phyloP scores from a whole-genome alignment of 1,139 yeast species.

The Martiniozyma asiatica region DNA sequence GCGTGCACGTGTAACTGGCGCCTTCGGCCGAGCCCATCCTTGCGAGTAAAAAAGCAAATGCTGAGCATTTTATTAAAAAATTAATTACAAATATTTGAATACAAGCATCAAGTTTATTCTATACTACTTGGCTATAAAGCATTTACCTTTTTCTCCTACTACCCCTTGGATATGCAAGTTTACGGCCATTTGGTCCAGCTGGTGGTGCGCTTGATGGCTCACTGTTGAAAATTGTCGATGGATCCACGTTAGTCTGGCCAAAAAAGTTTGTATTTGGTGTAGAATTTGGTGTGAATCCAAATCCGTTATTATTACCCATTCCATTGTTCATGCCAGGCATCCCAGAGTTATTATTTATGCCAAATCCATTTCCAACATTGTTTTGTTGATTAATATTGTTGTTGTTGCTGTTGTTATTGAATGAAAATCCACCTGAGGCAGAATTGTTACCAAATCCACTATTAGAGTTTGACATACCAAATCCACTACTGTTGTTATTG shows the following conservation, averaged over 20 bases:
- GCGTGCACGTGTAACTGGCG: too few species aligned
- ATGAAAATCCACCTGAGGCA: conserved; percentile 2
- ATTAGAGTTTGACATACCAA: conserved; percentile 1
- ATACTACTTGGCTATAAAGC: too few species aligned
- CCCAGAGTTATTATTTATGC: conserved; percentile 7
- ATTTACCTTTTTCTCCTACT: conserved; percentile 6
- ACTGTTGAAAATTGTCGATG: conserved; percentile 18
- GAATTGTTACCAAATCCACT: conserved; percentile 1
- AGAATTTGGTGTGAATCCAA: too few species aligned
- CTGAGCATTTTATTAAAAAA: conserved; percentile 16
- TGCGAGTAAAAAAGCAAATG: too few species aligned
- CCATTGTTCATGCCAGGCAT: conserved; percentile 21
- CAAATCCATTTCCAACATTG: conserved; percentile 3
- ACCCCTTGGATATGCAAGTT: conserved; percentile 9
- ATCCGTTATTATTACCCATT: not conserved
- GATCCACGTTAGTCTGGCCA: conserved; percentile 13
- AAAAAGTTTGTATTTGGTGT: conserved; percentile 3
- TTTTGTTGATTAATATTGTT: too few species aligned
- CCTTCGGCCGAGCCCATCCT: too few species aligned
- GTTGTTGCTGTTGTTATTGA: conserved; percentile 1
- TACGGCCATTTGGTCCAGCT: conserved; percentile 9
- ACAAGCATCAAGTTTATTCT: too few species aligned
- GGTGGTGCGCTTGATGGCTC: conserved; percentile 8
- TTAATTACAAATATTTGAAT: too few species aligned
- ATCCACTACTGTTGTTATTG: conserved; percentile 3